phyloP scores from a whole-genome alignment of 1,284 basidiomycete genomes.

The Jaminaea rosea region DNA sequence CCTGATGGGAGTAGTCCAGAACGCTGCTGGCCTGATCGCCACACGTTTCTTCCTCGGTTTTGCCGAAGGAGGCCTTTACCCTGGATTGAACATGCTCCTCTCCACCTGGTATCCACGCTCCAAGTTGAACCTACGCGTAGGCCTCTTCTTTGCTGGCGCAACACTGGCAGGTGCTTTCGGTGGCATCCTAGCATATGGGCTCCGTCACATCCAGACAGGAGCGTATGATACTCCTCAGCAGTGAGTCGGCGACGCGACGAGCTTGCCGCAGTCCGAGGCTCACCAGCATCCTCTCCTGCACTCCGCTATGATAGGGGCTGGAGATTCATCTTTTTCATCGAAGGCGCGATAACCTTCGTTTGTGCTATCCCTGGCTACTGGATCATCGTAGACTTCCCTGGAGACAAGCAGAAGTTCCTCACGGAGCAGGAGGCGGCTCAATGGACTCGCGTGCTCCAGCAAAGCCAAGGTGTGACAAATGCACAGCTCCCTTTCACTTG shows the following conservation, averaged over 20 bases:
- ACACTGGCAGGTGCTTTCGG: slow-evolving; percentile 46
- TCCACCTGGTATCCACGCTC: slow-evolving; percentile 32
- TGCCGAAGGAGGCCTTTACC: slow-evolving; percentile 20
- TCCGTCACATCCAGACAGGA: slow-evolving; percentile 48
- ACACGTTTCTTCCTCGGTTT: slow-evolving; percentile 19
- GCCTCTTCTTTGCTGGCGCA: slow-evolving; percentile 47
- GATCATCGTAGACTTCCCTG: slow-evolving; percentile 38
- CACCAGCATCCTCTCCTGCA: too few species aligned
- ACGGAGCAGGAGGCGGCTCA: slow-evolving; percentile 16
- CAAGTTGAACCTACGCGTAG: slow-evolving; percentile 21
- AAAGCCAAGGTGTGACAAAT: slow-evolving; percentile 33
- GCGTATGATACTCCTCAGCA: too few species aligned
- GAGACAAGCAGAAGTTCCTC: slow-evolving; percentile 19
- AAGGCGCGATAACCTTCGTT: slow-evolving; percentile 19
- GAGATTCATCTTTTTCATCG: slow-evolving; percentile 14
- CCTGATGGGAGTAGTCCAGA: slow-evolving; percentile 26
- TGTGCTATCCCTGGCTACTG: slow-evolving; percentile 28
- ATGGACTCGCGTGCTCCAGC: slow-evolving; percentile 24
- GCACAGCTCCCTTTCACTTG: slow-evolving; percentile 23
- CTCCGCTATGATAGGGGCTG: too few species aligned
- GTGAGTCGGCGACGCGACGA: too few species aligned
- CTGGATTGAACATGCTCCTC: slow-evolving; percentile 35
- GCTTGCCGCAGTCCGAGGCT: too few species aligned
- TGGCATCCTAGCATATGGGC: slow-evolving; percentile 34
- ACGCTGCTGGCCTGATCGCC: slow-evolving; percentile 11